Evolutionary conservation across 257 asterid species (phyloP).

Genomic region (Fraxinus pennsylvanica): DNA sequence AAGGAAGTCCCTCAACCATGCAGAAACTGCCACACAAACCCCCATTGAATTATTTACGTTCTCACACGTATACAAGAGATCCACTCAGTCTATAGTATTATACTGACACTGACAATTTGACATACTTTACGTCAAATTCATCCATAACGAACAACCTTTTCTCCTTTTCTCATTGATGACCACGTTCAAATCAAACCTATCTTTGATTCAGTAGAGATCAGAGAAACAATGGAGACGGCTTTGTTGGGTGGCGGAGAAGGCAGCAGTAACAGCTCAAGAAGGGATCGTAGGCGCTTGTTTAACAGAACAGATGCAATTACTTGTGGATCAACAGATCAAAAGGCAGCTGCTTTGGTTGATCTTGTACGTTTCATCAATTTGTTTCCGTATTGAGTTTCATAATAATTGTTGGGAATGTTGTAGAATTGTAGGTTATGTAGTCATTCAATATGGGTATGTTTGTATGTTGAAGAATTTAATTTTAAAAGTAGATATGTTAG

Average conservation of each 20-base stretch:
- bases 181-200: conserved; percentile 12
- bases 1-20: neutral
- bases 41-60: neutral
- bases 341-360: conserved; percentile 97
- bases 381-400: neutral
- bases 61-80: neutral
- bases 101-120: neutral
- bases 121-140: neutral
- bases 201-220: conserved; percentile 14
- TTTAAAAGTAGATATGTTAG: neutral
- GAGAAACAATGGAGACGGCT: conserved; percentile 53
- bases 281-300: conserved; percentile 26
- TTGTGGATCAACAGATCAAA: conserved; percentile 74
- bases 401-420: conserved; percentile 1
- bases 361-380: conserved; percentile 52
- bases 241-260: conserved; percentile 47
- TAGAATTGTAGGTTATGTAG: neutral
- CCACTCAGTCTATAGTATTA: neutral
- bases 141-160: neutral
- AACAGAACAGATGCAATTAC: conserved; percentile 76
- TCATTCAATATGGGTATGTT: neutral
- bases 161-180: neutral
- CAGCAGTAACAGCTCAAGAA: conserved; percentile 26
- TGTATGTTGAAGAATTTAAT: conserved; percentile 15
- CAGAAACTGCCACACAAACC: neutral